Base-by-base conservation (phyloP, 2,329 filamentous ascomycete species). In the Knoxdaviesia capensis region DNA sequence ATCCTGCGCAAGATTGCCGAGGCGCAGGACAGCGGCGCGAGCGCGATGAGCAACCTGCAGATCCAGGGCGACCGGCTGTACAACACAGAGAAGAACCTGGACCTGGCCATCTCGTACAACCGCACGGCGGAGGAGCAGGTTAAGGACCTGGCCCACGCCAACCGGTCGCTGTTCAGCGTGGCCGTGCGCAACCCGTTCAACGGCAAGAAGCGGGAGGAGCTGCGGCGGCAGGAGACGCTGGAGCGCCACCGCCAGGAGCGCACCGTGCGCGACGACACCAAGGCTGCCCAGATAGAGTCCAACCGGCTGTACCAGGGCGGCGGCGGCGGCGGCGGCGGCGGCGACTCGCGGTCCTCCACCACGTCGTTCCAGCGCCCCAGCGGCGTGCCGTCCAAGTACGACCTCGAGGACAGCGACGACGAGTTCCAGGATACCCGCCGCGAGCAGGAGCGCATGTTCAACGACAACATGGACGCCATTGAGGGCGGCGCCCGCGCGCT, bases 161-260 rank as follows among this genome's bases (percentile, higher is more conserved):
- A 94, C 59, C 69, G 80, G 47, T 86, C 79, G 63, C 93, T 94
- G 85, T 94, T 94, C 53, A 81, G 83, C 5, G 72, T 87, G 28
- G 80, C 86, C 52, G 77, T 87, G 30, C 66, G 67, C 42, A 85
- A 85, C 51, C 80, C 80, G 0, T 84, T 94, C 55, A 90, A 82
- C 0, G 74, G 74, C 9, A 74, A 71, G 47, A 71, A 69, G 49
- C 71, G 78, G 38, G 70, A 69, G 31, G 65, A 68, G 43, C 74
- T 72, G 44, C 69, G 74, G 36, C 82, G 90, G 48, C 66, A 78
- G 41, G 67, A 73, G 43, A 70, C 82, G 38, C 64, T 92, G 52
- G 74, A 79, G 38, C 77, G 77, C 44, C 73, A 82, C 51, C 70
- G 77, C 33, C 41, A 42, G 44, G 40, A 33, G 43, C 44, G 10